Percentiles rank a stretch among this genome's conserved stretches.
Evolutionary conservation across 164 flowering plant genomes (phyloP).

Genomic region (Dillenia suffruticosa): DNA sequence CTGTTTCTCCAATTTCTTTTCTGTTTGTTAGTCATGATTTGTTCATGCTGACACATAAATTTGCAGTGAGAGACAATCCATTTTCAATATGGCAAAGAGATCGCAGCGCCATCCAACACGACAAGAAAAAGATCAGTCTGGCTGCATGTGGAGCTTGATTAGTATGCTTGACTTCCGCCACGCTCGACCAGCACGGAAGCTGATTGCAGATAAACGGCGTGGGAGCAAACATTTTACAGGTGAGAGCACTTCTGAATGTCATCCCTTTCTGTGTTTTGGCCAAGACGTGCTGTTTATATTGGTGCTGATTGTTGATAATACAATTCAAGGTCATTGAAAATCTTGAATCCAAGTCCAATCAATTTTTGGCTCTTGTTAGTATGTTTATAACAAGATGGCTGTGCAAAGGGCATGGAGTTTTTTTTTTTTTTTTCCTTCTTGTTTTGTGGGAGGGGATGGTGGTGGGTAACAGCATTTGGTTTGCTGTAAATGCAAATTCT

Average conservation of each 20-base stretch:
- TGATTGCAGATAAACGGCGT: constrained; percentile 51
- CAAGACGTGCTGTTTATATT: too few species aligned
- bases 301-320: too few species aligned
- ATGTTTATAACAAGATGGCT: too few species aligned
- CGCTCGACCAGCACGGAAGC: constrained; percentile 45
- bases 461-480: too few species aligned
- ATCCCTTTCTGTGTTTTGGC: too few species aligned
- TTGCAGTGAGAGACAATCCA: constrained; percentile 1
- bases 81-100: constrained; percentile 53
- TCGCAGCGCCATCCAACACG: constrained; percentile 37
- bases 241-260: constrained; percentile 19
- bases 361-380: too few species aligned
- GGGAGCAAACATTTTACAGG: constrained; percentile 35
- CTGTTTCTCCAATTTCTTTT: not conserved
- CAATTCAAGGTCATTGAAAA: too few species aligned
- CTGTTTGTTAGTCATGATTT: constrained; percentile 11
- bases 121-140: constrained; percentile 44
- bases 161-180: constrained; percentile 72
- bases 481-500: too few species aligned
- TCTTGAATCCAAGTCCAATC: too few species aligned
- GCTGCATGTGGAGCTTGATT: constrained; percentile 78
- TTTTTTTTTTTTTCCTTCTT: too few species aligned
- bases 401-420: too few species aligned
- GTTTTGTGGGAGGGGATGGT: too few species aligned
- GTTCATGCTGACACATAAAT: not conserved